These are phyloP conservation scores for Podospora australis DNA, from an alignment of 495 filamentous ascomycete genomes.

Conservation along the genomic window DNA sequence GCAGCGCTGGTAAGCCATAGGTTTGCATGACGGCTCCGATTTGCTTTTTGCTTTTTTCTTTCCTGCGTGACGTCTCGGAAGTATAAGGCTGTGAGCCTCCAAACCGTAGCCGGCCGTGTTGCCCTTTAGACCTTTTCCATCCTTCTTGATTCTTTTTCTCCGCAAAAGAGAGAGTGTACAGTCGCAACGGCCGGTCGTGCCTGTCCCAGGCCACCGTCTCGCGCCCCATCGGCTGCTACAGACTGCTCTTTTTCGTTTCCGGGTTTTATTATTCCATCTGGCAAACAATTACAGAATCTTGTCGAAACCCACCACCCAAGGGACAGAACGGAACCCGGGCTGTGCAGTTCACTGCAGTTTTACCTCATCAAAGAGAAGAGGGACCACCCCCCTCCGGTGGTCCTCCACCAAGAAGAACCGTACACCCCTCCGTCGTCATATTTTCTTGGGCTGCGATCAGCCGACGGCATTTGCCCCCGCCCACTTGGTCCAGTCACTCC, in stretches of 20 bases:
- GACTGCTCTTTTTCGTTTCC: too few species aligned
- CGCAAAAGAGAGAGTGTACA: not conserved
- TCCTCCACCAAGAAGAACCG: slow-evolving; percentile 13
- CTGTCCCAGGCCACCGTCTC: slow-evolving; percentile 10
- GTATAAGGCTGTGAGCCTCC: not conserved
- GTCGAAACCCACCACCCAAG: too few species aligned
- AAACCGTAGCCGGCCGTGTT: not conserved
- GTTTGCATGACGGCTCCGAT: too few species aligned
- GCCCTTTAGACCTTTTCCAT: not conserved
- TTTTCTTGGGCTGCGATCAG: too few species aligned
- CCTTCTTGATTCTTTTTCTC: not conserved
- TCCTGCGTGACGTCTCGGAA: slow-evolving; percentile 13
- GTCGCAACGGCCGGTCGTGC: slow-evolving; percentile 9
- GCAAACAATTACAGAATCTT: too few species aligned
- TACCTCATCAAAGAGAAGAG: slow-evolving; percentile 2
- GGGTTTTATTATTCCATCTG: too few species aligned
- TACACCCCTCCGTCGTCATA: slow-evolving; percentile 1
- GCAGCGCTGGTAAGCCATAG: too few species aligned
- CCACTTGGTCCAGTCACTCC: slow-evolving; percentile 4
- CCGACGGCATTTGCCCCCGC: slow-evolving; percentile 11
- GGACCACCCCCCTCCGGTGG: slow-evolving; percentile 10
- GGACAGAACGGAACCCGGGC: not conserved
- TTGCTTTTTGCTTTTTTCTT: too few species aligned
- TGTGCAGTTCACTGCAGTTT: too few species aligned
- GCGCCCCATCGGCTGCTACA: not conserved